Percentiles rank a stretch among this genome's conserved stretches.
These are phyloP conservation scores for Funneliformis caledonium DNA, from an alignment of 371 early-diverging fungal genomes.

Conservation along the genomic window DNA sequence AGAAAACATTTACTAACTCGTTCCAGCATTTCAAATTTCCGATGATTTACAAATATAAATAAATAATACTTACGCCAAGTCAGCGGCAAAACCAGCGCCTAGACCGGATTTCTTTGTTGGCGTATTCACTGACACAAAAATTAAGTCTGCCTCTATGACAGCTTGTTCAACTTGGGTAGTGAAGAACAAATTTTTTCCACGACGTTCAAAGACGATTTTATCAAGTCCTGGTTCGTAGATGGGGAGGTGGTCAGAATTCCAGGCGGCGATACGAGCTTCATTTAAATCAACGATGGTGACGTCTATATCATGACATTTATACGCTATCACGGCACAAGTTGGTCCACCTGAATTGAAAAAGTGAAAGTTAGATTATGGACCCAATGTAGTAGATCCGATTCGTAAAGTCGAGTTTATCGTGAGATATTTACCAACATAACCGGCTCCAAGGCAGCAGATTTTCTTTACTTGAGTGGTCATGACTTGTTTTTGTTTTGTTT, in stretches of 20 bases:
- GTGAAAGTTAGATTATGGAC: neutral
- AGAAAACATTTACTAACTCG: slow-evolving; percentile 5
- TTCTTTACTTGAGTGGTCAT: slow-evolving; percentile 58
- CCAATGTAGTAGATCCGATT: neutral
- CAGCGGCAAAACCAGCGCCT: slow-evolving; percentile 87
- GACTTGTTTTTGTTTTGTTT: too few species aligned
- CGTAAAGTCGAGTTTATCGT: neutral
- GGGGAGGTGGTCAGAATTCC: slow-evolving; percentile 88
- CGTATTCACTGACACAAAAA: slow-evolving; percentile 92
- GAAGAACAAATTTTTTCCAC: slow-evolving; percentile 87
- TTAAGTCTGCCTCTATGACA: slow-evolving; percentile 81
- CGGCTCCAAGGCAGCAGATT: slow-evolving; percentile 92
- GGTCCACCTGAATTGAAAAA: slow-evolving; percentile 76
- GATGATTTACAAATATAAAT: slow-evolving; percentile 8
- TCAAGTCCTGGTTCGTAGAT: slow-evolving; percentile 93
- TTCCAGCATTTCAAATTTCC: neutral
- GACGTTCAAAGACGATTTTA: slow-evolving; percentile 72
- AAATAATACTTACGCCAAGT: slow-evolving; percentile 69
- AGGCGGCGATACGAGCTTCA: slow-evolving; percentile 78
- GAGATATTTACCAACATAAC: slow-evolving; percentile 80
- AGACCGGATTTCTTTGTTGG: slow-evolving; percentile 81
- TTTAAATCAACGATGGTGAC: slow-evolving; percentile 90
- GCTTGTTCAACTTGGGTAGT: slow-evolving; percentile 76
- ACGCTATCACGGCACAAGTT: slow-evolving; percentile 93
- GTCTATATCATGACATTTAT: slow-evolving; percentile 84